Base-by-base conservation (phyloP, 1,284 basidiomycete genomes). In the Cerrena zonata region DNA sequence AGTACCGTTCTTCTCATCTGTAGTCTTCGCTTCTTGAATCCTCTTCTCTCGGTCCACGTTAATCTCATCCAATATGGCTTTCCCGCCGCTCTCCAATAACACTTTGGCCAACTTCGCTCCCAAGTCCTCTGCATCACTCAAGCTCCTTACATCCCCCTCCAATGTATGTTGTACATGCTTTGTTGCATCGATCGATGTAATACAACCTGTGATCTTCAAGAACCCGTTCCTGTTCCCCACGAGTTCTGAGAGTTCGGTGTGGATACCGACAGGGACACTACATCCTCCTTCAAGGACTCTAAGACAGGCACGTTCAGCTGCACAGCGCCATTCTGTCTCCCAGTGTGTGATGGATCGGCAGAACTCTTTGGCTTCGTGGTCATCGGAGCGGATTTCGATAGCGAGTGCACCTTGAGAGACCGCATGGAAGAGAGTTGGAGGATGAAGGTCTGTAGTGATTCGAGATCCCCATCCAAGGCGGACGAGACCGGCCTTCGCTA, bases 361-460 rank as follows among this genome's bases (percentile, higher is more conserved):
- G 11, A 92, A 69, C 49, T 78, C 76, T 39, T 77, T 70, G 2
- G 84, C 75, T 52, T 77, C 78, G 0, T 65, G 62, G 65, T 95
- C 92, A 57, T 82, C 76, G 7, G 77, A 69, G 37, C 94, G 86
- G 52, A 95, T 85, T 70, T 99, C 96, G 46, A 98, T 77, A 1
- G 75, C 92, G 25, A 99, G 76, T 5, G 94, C 93, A 39, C 94
- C 95, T 72, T 99, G 95, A 1, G 93, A 91, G 53, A 99, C 94
- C 5, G 96, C 94, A 64, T 96, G 81, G 65, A 84, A 86, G 37
- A 97, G 75, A 1, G 77, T 80, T 2, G 93, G 91, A 3, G 89
- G 80, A 3, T 68, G 69, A 55, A 98, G 69, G 62, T 91, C 85
- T 36, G 81, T 69, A 1, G 93, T 92, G 60, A 94, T 84, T 51